These are phyloP conservation scores for Barnettozyma vustinii DNA, from an alignment of 805 yeast genomes.

Conservation along the genomic window DNA sequence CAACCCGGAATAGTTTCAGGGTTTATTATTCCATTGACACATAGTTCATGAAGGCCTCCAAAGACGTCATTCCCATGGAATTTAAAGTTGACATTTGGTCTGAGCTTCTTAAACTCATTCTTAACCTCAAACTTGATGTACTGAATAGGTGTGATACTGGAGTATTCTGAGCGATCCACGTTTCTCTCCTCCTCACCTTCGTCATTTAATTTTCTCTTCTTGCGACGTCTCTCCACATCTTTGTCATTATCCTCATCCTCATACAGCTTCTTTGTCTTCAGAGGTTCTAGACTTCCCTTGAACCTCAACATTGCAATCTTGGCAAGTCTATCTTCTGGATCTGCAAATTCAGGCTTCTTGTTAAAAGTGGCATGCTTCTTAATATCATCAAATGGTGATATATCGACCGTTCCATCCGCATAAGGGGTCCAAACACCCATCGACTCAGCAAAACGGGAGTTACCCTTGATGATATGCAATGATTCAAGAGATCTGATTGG, in stretches of 20 bases:
- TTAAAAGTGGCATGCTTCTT: slow-evolving; percentile 36
- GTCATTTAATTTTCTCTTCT: slow-evolving; percentile 6
- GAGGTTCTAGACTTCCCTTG: slow-evolving; percentile 45
- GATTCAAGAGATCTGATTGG: slow-evolving; percentile 43
- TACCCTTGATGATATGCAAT: slow-evolving; percentile 54
- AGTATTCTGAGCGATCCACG: slow-evolving; percentile 31
- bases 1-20: slow-evolving; percentile 62
- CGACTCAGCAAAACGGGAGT: slow-evolving; percentile 54
- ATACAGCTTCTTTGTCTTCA: slow-evolving; percentile 33
- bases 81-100: slow-evolving; percentile 22
- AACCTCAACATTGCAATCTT: slow-evolving; percentile 52
- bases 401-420: slow-evolving; percentile 63
- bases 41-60: slow-evolving; percentile 72
- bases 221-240: slow-evolving; percentile 18
- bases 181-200: slow-evolving; percentile 13
- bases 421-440: slow-evolving; percentile 71
- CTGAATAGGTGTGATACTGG: slow-evolving; percentile 57
- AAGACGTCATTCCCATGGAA: slow-evolving; percentile 67
- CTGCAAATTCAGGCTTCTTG: slow-evolving; percentile 7
- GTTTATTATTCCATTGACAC: slow-evolving; percentile 43
- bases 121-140: slow-evolving; percentile 40
- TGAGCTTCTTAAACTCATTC: slow-evolving; percentile 24
- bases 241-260: slow-evolving; percentile 30
- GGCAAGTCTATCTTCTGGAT: slow-evolving; percentile 26
- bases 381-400: slow-evolving; percentile 50